These are phyloP conservation scores for Microsporum ferrugineum DNA, from an alignment of 2,329 filamentous ascomycete genomes.

Conservation along the genomic window DNA sequence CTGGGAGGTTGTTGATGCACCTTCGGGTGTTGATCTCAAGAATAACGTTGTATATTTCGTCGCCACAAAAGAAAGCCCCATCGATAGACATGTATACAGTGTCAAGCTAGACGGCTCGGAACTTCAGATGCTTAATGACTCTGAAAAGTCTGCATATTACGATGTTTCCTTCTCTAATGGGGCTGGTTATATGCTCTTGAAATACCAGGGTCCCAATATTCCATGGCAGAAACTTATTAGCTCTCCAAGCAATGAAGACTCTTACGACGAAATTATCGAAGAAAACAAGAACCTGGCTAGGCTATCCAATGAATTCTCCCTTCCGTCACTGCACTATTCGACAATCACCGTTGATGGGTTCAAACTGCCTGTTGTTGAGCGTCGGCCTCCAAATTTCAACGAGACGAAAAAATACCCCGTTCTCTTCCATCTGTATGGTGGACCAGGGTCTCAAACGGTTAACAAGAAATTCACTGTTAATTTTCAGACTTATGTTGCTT, in stretches of 20 bases:
- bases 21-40: conserved; percentile 70
- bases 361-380: conserved; percentile 63
- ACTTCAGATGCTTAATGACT: conserved; percentile 63
- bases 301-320: conserved; percentile 61
- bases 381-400: conserved; percentile 80
- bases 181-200: conserved; percentile 71
- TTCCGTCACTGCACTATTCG: conserved; percentile 72
- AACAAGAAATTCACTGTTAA: conserved; percentile 69
- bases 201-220: conserved; percentile 70
- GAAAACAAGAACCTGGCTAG: conserved; percentile 61
- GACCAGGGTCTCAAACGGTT: conserved; percentile 84
- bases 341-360: conserved; percentile 76
- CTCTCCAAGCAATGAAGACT: conserved; percentile 51
- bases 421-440: conserved; percentile 88
- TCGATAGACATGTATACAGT: conserved; percentile 82
- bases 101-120: conserved; percentile 72
- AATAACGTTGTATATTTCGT: conserved; percentile 87
- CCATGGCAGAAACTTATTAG: conserved; percentile 86
- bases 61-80: conserved; percentile 73
- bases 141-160: conserved; percentile 64
- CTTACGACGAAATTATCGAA: conserved; percentile 62
- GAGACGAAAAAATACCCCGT: conserved; percentile 79
- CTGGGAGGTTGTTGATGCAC: conserved; percentile 85
- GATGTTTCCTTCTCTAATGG: conserved; percentile 70
- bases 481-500: conserved; percentile 82